Conservation (phyloP, 257 asterid genomes). For the Ophiorrhiza pumila region DNA sequence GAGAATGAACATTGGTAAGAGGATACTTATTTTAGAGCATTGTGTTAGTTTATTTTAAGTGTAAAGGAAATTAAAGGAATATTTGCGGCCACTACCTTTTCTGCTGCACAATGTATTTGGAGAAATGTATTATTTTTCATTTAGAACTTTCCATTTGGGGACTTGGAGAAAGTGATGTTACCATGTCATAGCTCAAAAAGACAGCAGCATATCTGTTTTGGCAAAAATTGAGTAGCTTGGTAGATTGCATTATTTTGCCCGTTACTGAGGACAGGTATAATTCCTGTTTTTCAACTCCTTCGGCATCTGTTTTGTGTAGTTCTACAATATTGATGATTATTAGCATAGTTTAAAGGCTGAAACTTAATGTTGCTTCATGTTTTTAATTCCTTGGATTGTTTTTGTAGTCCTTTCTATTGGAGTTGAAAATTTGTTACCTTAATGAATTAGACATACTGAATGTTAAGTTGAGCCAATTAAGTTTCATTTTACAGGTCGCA, state of each 20-base stretch:
- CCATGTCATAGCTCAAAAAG: neutral
- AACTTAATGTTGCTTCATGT: neutral
- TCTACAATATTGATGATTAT: neutral
- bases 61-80: neutral
- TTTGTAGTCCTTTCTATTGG: neutral
- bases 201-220: neutral
- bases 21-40: neutral
- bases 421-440: neutral
- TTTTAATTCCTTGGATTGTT: neutral
- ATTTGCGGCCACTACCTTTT: neutral
- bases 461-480: neutral
- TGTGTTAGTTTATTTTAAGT: neutral
- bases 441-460: neutral
- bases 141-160: neutral
- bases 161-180: neutral
- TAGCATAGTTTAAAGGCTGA: neutral
- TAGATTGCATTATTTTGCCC: neutral
- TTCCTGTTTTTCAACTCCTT: neutral
- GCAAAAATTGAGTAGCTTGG: neutral
- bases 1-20: neutral
- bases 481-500: constrained; percentile 43
- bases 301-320: neutral
- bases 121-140: neutral
- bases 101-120: neutral
- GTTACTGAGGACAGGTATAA: neutral